phyloP scores from a whole-genome alignment of 2,329 filamentous ascomycete genomes.

The Cladosporium cucumerinum region DNA sequence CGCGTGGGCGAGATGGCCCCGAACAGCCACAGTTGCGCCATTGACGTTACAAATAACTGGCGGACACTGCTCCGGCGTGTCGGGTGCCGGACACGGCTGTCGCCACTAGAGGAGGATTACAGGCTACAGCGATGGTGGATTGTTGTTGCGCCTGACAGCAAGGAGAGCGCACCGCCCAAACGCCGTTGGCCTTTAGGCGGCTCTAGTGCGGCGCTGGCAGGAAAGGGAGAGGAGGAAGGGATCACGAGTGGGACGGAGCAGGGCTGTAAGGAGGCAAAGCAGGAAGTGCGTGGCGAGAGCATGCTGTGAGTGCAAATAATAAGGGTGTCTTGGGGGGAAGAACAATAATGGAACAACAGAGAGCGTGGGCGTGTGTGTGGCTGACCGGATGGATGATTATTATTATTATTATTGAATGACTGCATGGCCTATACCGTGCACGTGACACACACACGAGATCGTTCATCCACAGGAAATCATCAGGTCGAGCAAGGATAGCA shows the following conservation, averaged over 20 bases:
- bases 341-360: neutral
- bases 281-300: neutral
- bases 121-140: neutral
- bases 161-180: neutral
- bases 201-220: neutral
- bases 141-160: neutral
- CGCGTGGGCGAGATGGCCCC: neutral
- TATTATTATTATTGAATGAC: no score
- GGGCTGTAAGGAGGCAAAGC: neutral
- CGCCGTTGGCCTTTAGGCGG: neutral
- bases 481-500: neutral
- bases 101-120: neutral
- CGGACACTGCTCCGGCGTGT: neutral
- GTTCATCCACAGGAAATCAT: neutral
- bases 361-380: neutral
- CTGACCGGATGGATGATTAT: neutral
- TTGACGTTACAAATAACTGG: neutral
- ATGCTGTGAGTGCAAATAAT: neutral
- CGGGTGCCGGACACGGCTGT: neutral
- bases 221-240: neutral
- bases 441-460: neutral
- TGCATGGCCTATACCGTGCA: neutral
- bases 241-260: neutral
- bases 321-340: neutral
- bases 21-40: constrained; percentile 1